Conservation (phyloP, 2,329 filamentous ascomycete genomes). For the Sporothrix inflata region DNA sequence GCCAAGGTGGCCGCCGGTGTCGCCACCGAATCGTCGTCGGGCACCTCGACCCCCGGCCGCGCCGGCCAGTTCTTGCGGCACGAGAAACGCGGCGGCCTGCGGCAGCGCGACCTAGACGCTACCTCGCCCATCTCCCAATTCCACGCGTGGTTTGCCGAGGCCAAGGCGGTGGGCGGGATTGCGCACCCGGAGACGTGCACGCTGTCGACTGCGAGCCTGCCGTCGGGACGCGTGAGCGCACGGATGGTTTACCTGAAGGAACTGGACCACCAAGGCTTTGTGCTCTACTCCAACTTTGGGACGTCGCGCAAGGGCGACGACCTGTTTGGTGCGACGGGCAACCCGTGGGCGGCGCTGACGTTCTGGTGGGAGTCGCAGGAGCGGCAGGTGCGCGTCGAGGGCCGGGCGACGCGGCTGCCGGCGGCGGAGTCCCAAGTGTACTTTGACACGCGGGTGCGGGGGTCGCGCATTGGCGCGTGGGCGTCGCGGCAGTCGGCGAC, state of each 20-base stretch:
- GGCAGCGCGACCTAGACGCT: constrained; percentile 61
- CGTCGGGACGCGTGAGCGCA: constrained; percentile 80
- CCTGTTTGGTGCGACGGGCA: constrained; percentile 55
- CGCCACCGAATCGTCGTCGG: neutral
- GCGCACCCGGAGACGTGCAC: constrained; percentile 86
- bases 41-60: constrained; percentile 45
- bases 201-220: constrained; percentile 80
- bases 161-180: constrained; percentile 55
- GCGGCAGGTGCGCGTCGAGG: constrained; percentile 89
- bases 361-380: constrained; percentile 91
- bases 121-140: constrained; percentile 79
- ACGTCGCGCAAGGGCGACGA: constrained; percentile 72
- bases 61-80: constrained; percentile 74
- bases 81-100: constrained; percentile 57
- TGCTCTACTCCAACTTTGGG: constrained; percentile 91
- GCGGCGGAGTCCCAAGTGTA: constrained; percentile 72
- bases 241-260: constrained; percentile 96
- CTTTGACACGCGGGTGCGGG: constrained; percentile 71
- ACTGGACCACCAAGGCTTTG: constrained; percentile 79
- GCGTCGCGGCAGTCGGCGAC: constrained; percentile 86
- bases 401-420: constrained; percentile 67
- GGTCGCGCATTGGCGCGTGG: constrained; percentile 88
- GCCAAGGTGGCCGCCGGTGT: constrained; percentile 15
- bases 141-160: constrained; percentile 82
- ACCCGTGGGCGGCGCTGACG: constrained; percentile 78